Conservation (phyloP, 805 yeast species). For the Starmerella davenportii region DNA sequence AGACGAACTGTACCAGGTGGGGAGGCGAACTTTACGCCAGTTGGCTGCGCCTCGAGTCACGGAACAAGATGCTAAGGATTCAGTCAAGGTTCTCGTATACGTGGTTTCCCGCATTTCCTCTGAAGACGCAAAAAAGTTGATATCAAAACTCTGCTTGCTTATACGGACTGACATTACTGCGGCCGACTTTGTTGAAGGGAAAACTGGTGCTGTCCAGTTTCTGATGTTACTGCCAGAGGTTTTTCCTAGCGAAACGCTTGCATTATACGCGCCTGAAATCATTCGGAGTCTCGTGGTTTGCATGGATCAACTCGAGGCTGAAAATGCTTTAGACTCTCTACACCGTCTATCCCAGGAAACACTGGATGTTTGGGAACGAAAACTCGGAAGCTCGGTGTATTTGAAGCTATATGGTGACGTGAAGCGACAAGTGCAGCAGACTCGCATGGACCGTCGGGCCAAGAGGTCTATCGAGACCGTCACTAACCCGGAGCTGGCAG, state of each 20-base stretch:
- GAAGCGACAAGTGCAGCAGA: constrained; percentile 36
- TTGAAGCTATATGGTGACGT: constrained; percentile 44
- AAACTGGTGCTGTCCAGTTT: constrained; percentile 51
- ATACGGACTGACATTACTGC: constrained; percentile 42
- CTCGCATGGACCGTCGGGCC: constrained; percentile 60
- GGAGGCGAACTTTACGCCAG: constrained; percentile 54
- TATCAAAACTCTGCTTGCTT: constrained; percentile 42
- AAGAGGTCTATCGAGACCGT: constrained; percentile 61
- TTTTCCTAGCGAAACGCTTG: constrained; percentile 28
- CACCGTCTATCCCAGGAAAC: constrained; percentile 43
- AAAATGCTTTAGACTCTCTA: constrained; percentile 29
- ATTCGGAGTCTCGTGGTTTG: constrained; percentile 37
- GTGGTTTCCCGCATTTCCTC: constrained; percentile 47
- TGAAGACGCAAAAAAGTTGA: constrained; percentile 37
- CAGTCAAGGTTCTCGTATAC: constrained; percentile 46
- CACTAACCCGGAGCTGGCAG: constrained; percentile 65
- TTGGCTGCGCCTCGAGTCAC: constrained; percentile 61
- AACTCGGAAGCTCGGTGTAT: constrained; percentile 55
- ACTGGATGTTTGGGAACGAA: constrained; percentile 43
- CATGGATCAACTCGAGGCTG: constrained; percentile 23
- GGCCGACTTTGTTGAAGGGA: constrained; percentile 32
- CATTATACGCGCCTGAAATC: constrained; percentile 30
- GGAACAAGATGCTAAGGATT: constrained; percentile 42
- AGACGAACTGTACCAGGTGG: constrained; percentile 39
- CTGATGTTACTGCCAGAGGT: constrained; percentile 46